Base-by-base conservation (phyloP, 2,329 filamentous ascomycete species). In the Samsoniella hepiali region DNA sequence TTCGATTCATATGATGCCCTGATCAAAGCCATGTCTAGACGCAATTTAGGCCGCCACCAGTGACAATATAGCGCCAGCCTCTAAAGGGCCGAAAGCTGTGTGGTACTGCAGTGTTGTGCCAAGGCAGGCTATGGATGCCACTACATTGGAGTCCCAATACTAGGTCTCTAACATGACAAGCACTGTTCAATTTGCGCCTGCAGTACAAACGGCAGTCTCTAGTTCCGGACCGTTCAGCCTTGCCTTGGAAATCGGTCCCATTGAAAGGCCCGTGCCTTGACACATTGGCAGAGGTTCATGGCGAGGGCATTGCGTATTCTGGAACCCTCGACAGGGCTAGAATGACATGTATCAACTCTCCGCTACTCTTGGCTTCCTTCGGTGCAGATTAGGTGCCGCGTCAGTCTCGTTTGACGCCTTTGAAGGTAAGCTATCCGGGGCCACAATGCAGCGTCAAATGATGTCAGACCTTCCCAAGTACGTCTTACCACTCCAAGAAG, bases 211-310 rank as follows among this genome's bases (percentile, higher is more conserved):
- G n/a, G 61, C 61, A 17, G 22, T 49, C 4, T 11, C 22, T 13
- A 27, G 27, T 9, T 29, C 29, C 15, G 34, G 27, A 3, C 27
- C 13, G 7, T 58, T 65, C 29, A 40, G 56, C n/a, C 8, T 63
- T 5, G 55, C 45, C 1, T 7, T 68, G 3, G 67, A 68, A 32
- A 27, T 68, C 32, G 67, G 67, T 1, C 63, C 67, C 73, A 7
- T 67, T 77, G 4, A 74, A 76, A 63, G 71, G 70, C 1, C 76
- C 76, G 0, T 62, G 71, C 1, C 68, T 65, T 10, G 69, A 77
- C 34, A 74, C 70, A 5, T 58, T 75, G 31, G 69, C 68, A 9
- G 58, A 57, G 7, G 17, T 8, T n/a, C n/a, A 8, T 3, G 17
- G 27, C 5, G 29, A 11, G 8, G n/a, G 1, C 7, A 44, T 29